Evolutionary conservation across 768 basidiomycete genomes (phyloP), one percentile per base, ranked within the genome.

Genomic region (Collybiopsis luxurians): DNA sequence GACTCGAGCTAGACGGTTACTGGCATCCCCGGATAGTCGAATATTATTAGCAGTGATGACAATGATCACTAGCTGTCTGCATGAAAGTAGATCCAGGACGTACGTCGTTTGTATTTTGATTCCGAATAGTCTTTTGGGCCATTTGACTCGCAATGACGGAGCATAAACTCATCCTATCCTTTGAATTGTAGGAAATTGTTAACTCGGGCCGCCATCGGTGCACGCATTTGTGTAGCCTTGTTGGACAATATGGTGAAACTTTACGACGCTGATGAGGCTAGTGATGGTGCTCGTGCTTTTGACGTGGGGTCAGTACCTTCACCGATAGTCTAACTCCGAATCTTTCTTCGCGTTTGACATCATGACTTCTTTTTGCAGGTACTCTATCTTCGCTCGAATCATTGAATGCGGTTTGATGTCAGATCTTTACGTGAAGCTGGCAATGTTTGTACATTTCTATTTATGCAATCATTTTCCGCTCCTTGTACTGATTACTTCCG

Each of bases 181-280:
- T 42, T 26, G 13, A 34, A 34, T 34, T 13, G 12, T 34, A 87
- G 89, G 48, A 73, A 75, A 64, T 69, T 83, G 62, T 71, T 92
- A 36, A 74, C 74, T 3, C 76, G 74, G 58, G 79, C 82, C 15
- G 70, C 71, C 55, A 78, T 78, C 45, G 90, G 90, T 40, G 73
- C 78, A 49, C 81, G 86, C 46, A 76, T 93, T 67, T 87, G 86
- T 63, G 75, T 90, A 34, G 72, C 75, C 2, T 71, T 95, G 31
- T 72, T 95, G 13, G 89, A 92, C 66, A 77, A 77, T 52, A 84
- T 95, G 79, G 82, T 86, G n/a, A 71, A 71, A 47, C 75, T 88
- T 34, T 85, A 84, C 61, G 89, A 94, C 38, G 80, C 78, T 3
- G 82, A 85, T 51, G 85, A 90, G 49, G 75, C 79, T 10, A 83